Evolutionary conservation across 192 early-diverging fungal genomes (phyloP).

Genomic region (Podila epigama): DNA sequence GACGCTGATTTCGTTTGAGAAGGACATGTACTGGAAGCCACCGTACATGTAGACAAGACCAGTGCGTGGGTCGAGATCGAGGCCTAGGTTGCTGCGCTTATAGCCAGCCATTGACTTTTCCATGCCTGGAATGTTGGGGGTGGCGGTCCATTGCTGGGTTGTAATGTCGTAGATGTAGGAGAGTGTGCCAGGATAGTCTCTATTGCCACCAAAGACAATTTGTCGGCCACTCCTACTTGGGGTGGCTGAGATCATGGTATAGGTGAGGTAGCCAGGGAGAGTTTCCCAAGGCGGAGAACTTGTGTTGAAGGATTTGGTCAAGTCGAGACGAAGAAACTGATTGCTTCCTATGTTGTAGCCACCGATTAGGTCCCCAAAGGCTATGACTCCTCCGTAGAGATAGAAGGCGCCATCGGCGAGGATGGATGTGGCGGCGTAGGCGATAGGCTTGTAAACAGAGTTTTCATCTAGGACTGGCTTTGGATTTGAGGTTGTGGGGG

Average conservation of each 20-base stretch:
- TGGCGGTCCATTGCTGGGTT: slow-evolving; percentile 1
- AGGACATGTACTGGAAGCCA: slow-evolving; percentile 2
- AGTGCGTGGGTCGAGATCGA: slow-evolving; percentile 13
- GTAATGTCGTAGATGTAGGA: slow-evolving; percentile 20
- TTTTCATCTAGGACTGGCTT: background rate
- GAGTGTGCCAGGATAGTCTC: slow-evolving; percentile 18
- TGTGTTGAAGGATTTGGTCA: slow-evolving; percentile 27
- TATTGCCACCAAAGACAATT: slow-evolving; percentile 30
- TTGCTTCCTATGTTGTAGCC: slow-evolving; percentile 7
- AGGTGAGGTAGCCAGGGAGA: slow-evolving; percentile 7
- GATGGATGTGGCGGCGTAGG: slow-evolving; percentile 26
- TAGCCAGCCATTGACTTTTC: slow-evolving; percentile 3
- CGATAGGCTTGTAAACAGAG: slow-evolving; percentile 2
- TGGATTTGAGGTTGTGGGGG: background rate
- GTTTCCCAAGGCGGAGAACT: slow-evolving; percentile 11
- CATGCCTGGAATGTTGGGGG: slow-evolving; percentile 11
- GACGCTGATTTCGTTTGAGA: slow-evolving; percentile 13
- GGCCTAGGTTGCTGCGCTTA: slow-evolving; percentile 31
- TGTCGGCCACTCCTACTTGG: slow-evolving; percentile 26
- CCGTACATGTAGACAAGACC: slow-evolving; percentile 35
- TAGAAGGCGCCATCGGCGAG: slow-evolving; percentile 34
- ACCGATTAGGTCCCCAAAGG: slow-evolving; percentile 7
- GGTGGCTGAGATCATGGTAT: slow-evolving; percentile 20
- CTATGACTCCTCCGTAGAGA: slow-evolving; percentile 33
- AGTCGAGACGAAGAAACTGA: slow-evolving; percentile 30